Evolutionary conservation across 2,329 filamentous ascomycete genomes (phyloP).

Genomic region (Blastomyces parvus): DNA sequence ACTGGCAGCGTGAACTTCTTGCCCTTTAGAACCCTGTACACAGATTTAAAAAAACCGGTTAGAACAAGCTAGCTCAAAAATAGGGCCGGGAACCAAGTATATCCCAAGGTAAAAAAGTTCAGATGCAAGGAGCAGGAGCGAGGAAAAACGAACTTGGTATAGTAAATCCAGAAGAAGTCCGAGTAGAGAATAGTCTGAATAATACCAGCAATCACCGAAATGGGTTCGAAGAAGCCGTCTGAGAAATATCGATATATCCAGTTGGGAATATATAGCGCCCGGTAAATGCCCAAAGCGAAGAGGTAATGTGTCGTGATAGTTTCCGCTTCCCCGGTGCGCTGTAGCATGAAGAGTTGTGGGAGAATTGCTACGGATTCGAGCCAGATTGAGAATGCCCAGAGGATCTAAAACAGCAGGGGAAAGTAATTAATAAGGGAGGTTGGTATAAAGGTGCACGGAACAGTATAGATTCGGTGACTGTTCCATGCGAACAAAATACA

Average conservation of each 20-base stretch:
- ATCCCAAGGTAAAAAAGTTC: background rate
- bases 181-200: slow-evolving; percentile 93
- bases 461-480: background rate
- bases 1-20: slow-evolving; percentile 82
- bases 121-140: background rate
- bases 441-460: background rate
- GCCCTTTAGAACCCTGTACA: slow-evolving; percentile 59
- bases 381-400: slow-evolving; percentile 98
- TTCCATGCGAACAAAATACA: slow-evolving; percentile 8
- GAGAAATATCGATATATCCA: slow-evolving; percentile 88
- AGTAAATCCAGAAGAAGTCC: slow-evolving; percentile 99
- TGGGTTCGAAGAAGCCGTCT: slow-evolving; percentile 74
- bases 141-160: slow-evolving; percentile 61
- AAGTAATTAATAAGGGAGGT: background rate
- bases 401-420: slow-evolving; percentile 42
- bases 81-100: background rate
- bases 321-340: slow-evolving; percentile 93
- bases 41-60: background rate
- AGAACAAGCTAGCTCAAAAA: background rate
- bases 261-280: slow-evolving; percentile 94
- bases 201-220: slow-evolving; percentile 79
- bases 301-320: slow-evolving; percentile 99
- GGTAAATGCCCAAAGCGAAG: slow-evolving; percentile 83
- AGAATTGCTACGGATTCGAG: slow-evolving; percentile 93
- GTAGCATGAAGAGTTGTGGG: slow-evolving; percentile 95